Conservation (phyloP, 2,329 filamentous ascomycete genomes). For the Rutstroemia sp. region DNA sequence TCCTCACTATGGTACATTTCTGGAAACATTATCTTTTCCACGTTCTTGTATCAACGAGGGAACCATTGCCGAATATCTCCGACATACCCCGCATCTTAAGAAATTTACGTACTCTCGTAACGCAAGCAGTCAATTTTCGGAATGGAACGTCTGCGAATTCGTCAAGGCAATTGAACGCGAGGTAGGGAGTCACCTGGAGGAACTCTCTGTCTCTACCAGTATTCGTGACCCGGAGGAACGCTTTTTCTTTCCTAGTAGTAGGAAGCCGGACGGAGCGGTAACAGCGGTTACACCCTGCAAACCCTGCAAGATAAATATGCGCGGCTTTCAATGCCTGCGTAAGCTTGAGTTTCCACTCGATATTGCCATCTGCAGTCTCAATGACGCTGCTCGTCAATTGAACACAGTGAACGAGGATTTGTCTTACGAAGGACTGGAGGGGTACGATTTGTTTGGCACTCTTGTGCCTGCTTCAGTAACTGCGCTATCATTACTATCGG, state of each 20-base stretch:
- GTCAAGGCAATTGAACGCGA: neutral
- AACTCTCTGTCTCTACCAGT: neutral
- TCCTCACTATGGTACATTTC: neutral
- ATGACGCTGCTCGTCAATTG: neutral
- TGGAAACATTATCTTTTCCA: neutral
- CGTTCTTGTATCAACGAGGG: neutral
- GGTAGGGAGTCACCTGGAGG: neutral
- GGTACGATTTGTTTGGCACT: neutral
- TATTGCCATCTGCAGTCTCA: slow-evolving; percentile 11
- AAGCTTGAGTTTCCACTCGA: slow-evolving; percentile 13
- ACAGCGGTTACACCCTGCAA: slow-evolving; percentile 2
- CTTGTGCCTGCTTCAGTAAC: slow-evolving; percentile 12
- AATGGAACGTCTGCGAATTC: neutral
- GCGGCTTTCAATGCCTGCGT: slow-evolving; percentile 7
- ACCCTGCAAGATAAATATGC: slow-evolving; percentile 7
- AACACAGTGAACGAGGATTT: neutral
- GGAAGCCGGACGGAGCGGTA: neutral
- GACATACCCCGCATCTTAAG: neutral
- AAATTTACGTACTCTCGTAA: neutral
- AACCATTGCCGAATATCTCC: neutral
- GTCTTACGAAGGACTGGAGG: neutral
- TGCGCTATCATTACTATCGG: slow-evolving; percentile 10
- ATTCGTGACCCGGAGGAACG: neutral
- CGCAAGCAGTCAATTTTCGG: neutral
- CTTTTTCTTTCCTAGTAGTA: neutral